Evolutionary conservation across 768 basidiomycete genomes (phyloP).

Genomic region (Vishniacozyma victoriae): DNA sequence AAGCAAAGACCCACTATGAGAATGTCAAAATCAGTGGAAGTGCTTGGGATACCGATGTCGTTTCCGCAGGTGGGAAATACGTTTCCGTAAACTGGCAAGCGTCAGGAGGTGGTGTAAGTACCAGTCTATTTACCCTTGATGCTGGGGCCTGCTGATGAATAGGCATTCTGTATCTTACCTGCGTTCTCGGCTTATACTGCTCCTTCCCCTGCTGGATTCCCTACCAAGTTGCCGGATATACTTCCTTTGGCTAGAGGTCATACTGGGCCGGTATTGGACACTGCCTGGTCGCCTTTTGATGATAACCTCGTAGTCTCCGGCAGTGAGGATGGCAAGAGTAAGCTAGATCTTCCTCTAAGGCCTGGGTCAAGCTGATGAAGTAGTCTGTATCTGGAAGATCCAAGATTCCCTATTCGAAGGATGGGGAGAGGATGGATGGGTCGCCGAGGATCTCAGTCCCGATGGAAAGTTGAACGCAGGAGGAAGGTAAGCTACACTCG

Average conservation of each 20-base stretch:
- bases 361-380: too few species aligned
- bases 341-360: slow-evolving; percentile 1
- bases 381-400: slow-evolving; percentile 80
- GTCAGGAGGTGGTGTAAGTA: slow-evolving; percentile 42
- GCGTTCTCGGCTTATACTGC: slow-evolving; percentile 57
- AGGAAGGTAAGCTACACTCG: slow-evolving; percentile 35
- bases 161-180: slow-evolving; percentile 87
- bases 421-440: slow-evolving; percentile 80
- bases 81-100: slow-evolving; percentile 87
- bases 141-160: neutral
- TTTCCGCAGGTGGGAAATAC: slow-evolving; percentile 80
- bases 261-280: slow-evolving; percentile 63
- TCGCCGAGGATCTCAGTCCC: slow-evolving; percentile 75
- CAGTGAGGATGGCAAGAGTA: slow-evolving; percentile 83
- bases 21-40: slow-evolving; percentile 67
- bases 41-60: slow-evolving; percentile 93
- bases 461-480: slow-evolving; percentile 45
- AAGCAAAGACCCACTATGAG: slow-evolving; percentile 59
- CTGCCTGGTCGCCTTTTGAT: slow-evolving; percentile 92
- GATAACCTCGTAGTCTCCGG: slow-evolving; percentile 84
- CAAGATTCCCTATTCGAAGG: slow-evolving; percentile 66
- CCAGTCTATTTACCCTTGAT: neutral
- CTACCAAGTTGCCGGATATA: slow-evolving; percentile 80
- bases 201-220: slow-evolving; percentile 55
- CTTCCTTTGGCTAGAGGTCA: slow-evolving; percentile 80